phyloP scores from a whole-genome alignment of 164 flowering plant genomes.

The Aristolochia contorta region DNA sequence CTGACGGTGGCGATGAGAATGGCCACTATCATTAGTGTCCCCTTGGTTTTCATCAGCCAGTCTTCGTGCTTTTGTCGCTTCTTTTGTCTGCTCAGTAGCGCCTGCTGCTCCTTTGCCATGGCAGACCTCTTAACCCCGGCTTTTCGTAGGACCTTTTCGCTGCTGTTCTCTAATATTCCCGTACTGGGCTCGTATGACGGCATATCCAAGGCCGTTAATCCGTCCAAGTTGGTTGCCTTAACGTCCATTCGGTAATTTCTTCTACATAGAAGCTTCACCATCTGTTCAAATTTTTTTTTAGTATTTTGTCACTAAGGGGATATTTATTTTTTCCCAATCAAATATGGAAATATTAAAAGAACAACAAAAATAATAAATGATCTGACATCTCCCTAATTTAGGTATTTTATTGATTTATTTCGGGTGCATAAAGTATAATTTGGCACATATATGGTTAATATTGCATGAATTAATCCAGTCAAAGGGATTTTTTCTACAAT shows the following conservation, averaged over 20 bases:
- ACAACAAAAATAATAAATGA: too few relatives aligned
- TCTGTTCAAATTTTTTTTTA: too few relatives aligned
- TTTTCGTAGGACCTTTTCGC: not conserved
- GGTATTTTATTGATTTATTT: too few relatives aligned
- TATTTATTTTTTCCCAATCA: too few relatives aligned
- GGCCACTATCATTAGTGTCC: constrained; percentile 13
- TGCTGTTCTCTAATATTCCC: not conserved
- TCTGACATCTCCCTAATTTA: too few relatives aligned
- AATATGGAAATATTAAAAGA: too few relatives aligned
- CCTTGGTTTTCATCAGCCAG: not conserved
- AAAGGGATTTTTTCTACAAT: too few relatives aligned
- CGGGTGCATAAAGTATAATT: too few relatives aligned
- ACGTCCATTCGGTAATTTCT: not conserved
- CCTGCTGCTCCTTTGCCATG: not conserved
- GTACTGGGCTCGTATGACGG: not conserved
- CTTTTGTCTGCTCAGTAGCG: not conserved
- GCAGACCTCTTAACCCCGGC: not conserved
- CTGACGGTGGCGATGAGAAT: constrained; percentile 15
- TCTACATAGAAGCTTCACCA: too few relatives aligned
- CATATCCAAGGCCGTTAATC: constrained; percentile 4
- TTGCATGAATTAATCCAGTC: too few relatives aligned
- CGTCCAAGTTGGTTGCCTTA: not conserved
- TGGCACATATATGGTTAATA: too few relatives aligned
- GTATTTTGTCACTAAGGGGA: too few relatives aligned
- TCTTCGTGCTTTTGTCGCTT: not conserved